These are phyloP conservation scores for Spencermartinsiella ligniputridi DNA, from an alignment of 1,139 yeast species.

Conservation along the genomic window DNA sequence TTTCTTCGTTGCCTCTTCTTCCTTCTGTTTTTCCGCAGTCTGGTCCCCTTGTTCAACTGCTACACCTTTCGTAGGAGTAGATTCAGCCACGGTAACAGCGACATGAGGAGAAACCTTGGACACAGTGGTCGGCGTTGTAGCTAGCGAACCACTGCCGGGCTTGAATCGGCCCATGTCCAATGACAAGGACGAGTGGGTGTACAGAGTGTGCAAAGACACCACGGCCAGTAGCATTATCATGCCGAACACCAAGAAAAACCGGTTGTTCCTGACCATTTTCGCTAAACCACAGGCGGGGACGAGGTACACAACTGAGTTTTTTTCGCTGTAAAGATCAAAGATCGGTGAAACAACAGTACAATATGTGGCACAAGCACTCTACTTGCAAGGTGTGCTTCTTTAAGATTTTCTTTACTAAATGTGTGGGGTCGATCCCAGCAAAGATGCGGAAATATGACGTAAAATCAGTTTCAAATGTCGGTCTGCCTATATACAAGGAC, in stretches of 20 bases:
- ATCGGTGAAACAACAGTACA: too few relatives aligned
- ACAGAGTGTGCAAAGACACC: not conserved
- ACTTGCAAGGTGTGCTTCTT: too few relatives aligned
- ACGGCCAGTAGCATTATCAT: not conserved
- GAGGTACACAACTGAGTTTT: too few relatives aligned
- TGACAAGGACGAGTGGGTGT: not conserved
- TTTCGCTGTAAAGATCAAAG: too few relatives aligned
- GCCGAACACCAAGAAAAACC: not conserved
- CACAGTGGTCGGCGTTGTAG: not conserved
- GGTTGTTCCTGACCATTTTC: not conserved
- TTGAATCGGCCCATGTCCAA: not conserved
- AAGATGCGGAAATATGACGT: too few relatives aligned
- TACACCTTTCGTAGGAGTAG: not conserved
- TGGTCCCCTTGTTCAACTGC: not conserved
- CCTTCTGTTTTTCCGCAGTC: constrained; percentile 2
- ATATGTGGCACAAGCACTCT: too few relatives aligned
- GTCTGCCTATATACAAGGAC: too few relatives aligned
- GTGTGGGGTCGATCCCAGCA: too few relatives aligned
- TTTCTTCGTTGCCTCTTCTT: constrained; percentile 5
- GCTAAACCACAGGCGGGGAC: too few relatives aligned
- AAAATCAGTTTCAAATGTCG: too few relatives aligned
- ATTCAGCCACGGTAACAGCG: not conserved
- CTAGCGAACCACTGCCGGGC: not conserved
- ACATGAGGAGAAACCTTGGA: not conserved
- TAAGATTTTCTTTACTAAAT: too few relatives aligned